Percentiles rank a stretch among this genome's conserved stretches.
phyloP scores from a whole-genome alignment of 768 basidiomycete species.

The Auricularia cornea region DNA sequence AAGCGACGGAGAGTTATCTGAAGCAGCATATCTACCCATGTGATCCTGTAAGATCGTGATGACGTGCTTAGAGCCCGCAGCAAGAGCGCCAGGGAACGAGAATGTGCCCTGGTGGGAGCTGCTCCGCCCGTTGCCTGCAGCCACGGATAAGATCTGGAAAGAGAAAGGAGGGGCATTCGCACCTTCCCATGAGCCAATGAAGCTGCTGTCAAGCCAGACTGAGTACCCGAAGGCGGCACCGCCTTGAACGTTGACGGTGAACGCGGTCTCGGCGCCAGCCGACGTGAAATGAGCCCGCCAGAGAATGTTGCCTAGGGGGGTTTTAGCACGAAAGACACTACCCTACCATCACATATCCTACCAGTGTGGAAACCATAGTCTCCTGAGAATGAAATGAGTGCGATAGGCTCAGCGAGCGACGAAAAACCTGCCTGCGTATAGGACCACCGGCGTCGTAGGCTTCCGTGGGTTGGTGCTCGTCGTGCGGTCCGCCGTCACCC shows the following conservation, averaged over 20 bases:
- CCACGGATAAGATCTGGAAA: too few relatives aligned
- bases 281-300: slow-evolving; percentile 76
- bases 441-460: slow-evolving; percentile 59
- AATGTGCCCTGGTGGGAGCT: slow-evolving; percentile 25
- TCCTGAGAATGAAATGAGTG: too few relatives aligned
- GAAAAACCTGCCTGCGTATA: slow-evolving; percentile 43
- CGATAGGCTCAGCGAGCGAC: too few relatives aligned
- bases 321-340: not conserved
- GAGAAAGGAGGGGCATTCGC: too few relatives aligned
- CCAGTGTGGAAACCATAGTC: slow-evolving; percentile 19
- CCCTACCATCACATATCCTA: too few relatives aligned
- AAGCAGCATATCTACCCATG: slow-evolving; percentile 73
- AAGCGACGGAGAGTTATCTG: slow-evolving; percentile 42
- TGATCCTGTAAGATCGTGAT: slow-evolving; percentile 62
- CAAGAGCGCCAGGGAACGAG: slow-evolving; percentile 52
- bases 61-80: slow-evolving; percentile 52
- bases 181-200: slow-evolving; percentile 32
- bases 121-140: not conserved
- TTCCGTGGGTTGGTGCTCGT: slow-evolving; percentile 63
- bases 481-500: slow-evolving; percentile 66
- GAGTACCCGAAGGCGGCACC: slow-evolving; percentile 43
- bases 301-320: slow-evolving; percentile 21
- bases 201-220: slow-evolving; percentile 41
- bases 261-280: slow-evolving; percentile 36
- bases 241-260: slow-evolving; percentile 34